Evolutionary conservation across 805 yeast species (phyloP), one percentile per base, ranked within the genome.

Genomic region (Isabelozyma pseudorhagii): DNA sequence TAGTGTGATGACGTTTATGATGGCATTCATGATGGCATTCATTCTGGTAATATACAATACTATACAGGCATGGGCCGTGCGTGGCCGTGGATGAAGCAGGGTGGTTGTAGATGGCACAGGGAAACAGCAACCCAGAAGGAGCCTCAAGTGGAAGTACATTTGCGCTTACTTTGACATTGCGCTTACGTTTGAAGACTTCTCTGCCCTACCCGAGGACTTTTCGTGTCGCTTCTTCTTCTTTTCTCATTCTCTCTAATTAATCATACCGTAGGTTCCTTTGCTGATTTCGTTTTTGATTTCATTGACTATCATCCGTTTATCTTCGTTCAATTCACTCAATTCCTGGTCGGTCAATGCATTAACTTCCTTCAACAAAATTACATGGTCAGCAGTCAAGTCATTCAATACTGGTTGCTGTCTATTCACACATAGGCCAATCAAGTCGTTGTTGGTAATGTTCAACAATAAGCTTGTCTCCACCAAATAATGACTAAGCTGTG

Each of bases 401-500:
- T 66, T 64, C 27, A 74, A 53, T 2, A 60, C 66, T 2, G 63
- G 64, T 31, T 61, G 62, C n/a, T 54, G 55, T 36, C 68, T 59
- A 52, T 71, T 74, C 44, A 74, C 59, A 31, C 74, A 64, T 40
- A 70, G 59, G 46, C 72, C 72, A 5, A 74, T 63, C 44, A 64
- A 55, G 17, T 72, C 77, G 14, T 66, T 68, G 15, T 65, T 67
- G 8, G 73, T 59, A 3, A 68, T 56, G 45, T 68, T 69, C 25
- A 69, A 56, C 49, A 72, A 51, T 27, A 72, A 53, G 14, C 89
- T 67, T 1, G 84, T 74, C 60, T 92, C 97, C 2, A 91, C 93
- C 28, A 89, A 71, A 0, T 96, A 94, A 64, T 84, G 90, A 1
- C 89, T 71, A 43, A 93, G 72, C 64, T 93, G 97, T 0, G 97